Base-by-base conservation (phyloP, 305 asterid species). In the Solanum hybrid region DNA sequence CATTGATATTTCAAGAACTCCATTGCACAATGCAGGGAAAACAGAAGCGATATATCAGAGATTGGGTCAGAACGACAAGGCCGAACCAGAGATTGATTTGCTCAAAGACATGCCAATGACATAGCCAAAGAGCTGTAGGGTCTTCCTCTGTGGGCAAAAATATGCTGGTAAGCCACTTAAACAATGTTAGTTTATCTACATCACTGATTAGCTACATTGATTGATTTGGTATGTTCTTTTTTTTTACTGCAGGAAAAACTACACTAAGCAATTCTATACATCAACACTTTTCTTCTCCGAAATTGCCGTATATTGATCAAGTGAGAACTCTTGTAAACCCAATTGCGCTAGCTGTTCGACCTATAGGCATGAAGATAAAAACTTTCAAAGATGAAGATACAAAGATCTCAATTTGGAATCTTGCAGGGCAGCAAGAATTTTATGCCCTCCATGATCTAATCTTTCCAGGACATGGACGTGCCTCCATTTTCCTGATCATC, bases 391-490 rank as follows among this genome's bases (percentile, higher is more conserved):
- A 97, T 12, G 97, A 95, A 90, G 96, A 92, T 86, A 94, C 94
- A 76, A 97, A 93, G 90, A 94, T 97, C 89, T 94, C 98, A 0
- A 89, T 94, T 66, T 97, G 99, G 99, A 96, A 96, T 85, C 97
- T 97, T 79, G 94, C 95, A 0, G 97, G 98, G 38, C 97, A 96
- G 92, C 97, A 94, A 17, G 98, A 95, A 91, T 87, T 90, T 46
- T 95, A 89, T 84, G 92, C 97, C 4, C 92, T 95, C 77, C 98
- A 96, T 26, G 96, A 97, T 91, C 94, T 95, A 88, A 94, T 96
- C 96, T 96, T 96, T 87, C 98, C 99, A 0, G 99, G 98, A 64
- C 95, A 93, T 66, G 97, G 98, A 79, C 91, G 97, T 29, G 96
- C 98, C 56, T 94, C 98, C 5, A 76, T 91, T 72, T 97, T 96